These are phyloP conservation scores for Immersiella caudata DNA, from an alignment of 495 filamentous ascomycete species.

Conservation along the genomic window DNA sequence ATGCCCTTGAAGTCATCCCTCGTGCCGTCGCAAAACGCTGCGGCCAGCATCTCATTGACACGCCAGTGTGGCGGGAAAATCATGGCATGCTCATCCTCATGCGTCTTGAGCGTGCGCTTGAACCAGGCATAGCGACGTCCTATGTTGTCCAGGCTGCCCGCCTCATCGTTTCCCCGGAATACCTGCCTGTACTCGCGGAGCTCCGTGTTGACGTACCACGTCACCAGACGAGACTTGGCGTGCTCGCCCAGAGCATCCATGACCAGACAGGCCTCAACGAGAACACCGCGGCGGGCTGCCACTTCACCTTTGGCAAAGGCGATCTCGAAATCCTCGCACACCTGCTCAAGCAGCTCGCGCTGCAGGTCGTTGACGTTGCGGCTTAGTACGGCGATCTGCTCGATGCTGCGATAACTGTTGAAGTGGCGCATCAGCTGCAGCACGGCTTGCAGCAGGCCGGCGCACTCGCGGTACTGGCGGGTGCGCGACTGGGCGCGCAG, in stretches of 20 bases:
- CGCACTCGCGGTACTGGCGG: conserved; percentile 94
- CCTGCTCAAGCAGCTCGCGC: conserved; percentile 89
- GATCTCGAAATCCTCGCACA: conserved; percentile 97
- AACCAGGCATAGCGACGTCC: conserved; percentile 95
- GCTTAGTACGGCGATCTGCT: conserved; percentile 93
- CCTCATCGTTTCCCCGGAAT: conserved; percentile 94
- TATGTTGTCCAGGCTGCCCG: conserved; percentile 96
- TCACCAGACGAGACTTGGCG: conserved; percentile 78
- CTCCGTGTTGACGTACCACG: conserved; percentile 98
- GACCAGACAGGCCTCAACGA: conserved; percentile 86
- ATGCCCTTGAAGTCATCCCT: conserved; percentile 95
- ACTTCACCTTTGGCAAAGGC: conserved; percentile 91
- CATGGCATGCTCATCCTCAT: conserved; percentile 87
- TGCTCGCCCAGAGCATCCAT: conserved; percentile 95
- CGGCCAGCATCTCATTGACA: conserved; percentile 87
- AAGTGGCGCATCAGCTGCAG: conserved; percentile 99
- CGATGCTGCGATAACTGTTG: conserved; percentile 95
- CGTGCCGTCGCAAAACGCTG: conserved; percentile 92
- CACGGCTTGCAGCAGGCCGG: conserved; percentile 91
- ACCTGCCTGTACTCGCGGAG: conserved; percentile 93
- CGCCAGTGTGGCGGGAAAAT: conserved; percentile 91
- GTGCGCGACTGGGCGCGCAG: conserved; percentile 80
- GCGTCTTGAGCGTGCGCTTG: conserved; percentile 90
- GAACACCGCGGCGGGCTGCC: conserved; percentile 63
- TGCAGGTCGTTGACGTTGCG: conserved; percentile 94